Base-by-base conservation (phyloP, 2,329 filamentous ascomycete species). In the Ophiobolus disseminans region DNA sequence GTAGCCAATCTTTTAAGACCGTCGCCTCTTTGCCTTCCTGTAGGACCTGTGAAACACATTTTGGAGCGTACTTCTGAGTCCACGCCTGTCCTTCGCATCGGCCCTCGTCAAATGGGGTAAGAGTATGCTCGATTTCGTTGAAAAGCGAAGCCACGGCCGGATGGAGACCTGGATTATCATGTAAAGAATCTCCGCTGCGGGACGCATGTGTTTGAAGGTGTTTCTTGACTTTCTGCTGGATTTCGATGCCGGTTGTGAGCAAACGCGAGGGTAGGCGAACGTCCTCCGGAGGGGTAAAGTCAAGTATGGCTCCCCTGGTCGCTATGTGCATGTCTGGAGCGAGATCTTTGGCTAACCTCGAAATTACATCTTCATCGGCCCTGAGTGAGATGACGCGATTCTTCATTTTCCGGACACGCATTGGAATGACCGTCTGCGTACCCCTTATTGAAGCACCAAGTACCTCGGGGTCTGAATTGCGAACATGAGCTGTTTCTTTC, bases 21-120 rank as follows among this genome's bases (percentile, higher is more conserved):
- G 78, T 65, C 1, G 85, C 85, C 69, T 97, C 90, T 35, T 78
- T 82, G 2, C 88, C 87, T 13, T 78, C 70, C 63, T 97, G 92
- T 9, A 99, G 77, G 1, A 97, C 86, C 48, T 93, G 85, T 3
- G 77, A 77, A 2, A 90, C 86, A 26, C 75, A 78, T 20, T 72
- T 74, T 0, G 94, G 94, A 0, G 89, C 84, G 73, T 97, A 96
- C 65, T 97, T 97, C 31, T 93, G 87, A 2, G 80, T 72, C 94
- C 94, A 99, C 7, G 84, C 74, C 21, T 81, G 74, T 2, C 78
- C 79, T 65, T 97, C 93, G 60, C 89, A 96, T 40, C 81, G 82
- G 7, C 86, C 89, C 53, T 77, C 82, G 68, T 99, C 94, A 63
- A 92, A 97, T 0, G 92, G 86, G 4, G 89, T 92, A 10, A 92